Evolutionary conservation across 495 filamentous ascomycete species (phyloP), one percentile per base, ranked within the genome.

Genomic region (Friedmanniomyces endolithicus): DNA sequence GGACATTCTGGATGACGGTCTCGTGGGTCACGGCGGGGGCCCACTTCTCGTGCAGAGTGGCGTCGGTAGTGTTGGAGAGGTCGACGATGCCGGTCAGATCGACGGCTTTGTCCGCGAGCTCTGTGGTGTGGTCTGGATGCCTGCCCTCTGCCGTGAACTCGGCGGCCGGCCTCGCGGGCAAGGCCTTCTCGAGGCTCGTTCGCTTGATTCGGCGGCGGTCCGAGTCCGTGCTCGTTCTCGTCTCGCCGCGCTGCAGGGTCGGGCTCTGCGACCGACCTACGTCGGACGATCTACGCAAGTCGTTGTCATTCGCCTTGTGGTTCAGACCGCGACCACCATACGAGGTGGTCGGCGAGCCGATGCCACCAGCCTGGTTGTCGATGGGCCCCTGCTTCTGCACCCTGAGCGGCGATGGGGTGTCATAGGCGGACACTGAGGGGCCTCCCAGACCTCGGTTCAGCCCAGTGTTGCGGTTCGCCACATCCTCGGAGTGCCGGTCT

Each of bases 11-110:
- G 19, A 66, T 67, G 46, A 83, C 64, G 1, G 65, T 69, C 61
- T 82, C 77, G 37, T 81, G 78, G 11, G 67, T 72, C 17, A 82
- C 73, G 54, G 76, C 78, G 48, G 68, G 64, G 34, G 66, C 65
- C 55, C 48, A 64, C 12, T 24, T 20, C 22, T 55, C 55, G 35
- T 48, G 52, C 1, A 52, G 39, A 12, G 57, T 67, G 45, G 63
- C 64, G 31, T 65, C 63, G 22, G 57, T 61, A 19, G 53, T 64
- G 29, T 67, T 54, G 7, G 40, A 33, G 0, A 67, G 55, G 48
- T 68, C 47, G 8, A 67, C 51, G 11, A 63, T 51, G 1, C 62
- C 60, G 1, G 48, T 37, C 4, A 64, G 49, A 29, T 56, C 53
- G 41, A 50, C 19, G 11, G 44, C 24, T 17, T 48, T 50, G 33